Evolutionary conservation across 169 alveolate genomes (phyloP).

Genomic region (Eimeria praecox): DNA sequence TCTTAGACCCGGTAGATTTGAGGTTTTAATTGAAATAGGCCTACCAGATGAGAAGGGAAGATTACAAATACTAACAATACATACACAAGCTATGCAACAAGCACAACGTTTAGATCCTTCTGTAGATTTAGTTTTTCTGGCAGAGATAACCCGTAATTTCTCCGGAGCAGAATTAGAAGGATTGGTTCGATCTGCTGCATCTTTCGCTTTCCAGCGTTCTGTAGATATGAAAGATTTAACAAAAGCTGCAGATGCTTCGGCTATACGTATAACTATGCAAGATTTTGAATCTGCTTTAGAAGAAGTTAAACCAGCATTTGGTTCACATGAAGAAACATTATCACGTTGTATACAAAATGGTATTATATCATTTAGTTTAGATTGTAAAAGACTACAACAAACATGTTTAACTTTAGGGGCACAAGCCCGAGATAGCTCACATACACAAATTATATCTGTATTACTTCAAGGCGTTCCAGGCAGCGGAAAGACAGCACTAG

Average conservation of each 20-base stretch:
- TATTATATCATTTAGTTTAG: slow-evolving; percentile 94
- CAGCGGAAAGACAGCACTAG: slow-evolving; percentile 98
- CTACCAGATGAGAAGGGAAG: slow-evolving; percentile 99
- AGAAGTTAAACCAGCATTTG: slow-evolving; percentile 99
- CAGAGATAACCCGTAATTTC: slow-evolving; percentile 97
- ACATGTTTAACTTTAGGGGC: slow-evolving; percentile 88
- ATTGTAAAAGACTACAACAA: slow-evolving; percentile 91
- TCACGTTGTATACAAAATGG: slow-evolving; percentile 93
- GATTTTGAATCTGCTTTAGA: slow-evolving; percentile 96
- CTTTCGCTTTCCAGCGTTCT: slow-evolving; percentile 96
- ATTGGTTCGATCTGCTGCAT: slow-evolving; percentile 96
- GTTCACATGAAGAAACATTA: slow-evolving; percentile 92
- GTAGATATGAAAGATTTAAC: slow-evolving; percentile 90
- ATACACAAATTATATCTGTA: slow-evolving; percentile 95
- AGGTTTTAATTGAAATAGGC: slow-evolving; percentile 98
- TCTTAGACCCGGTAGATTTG: slow-evolving; percentile 99
- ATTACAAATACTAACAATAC: slow-evolving; percentile 97
- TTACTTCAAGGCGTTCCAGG: slow-evolving; percentile 95
- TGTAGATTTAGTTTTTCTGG: slow-evolving; percentile 95
- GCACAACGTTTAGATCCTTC: slow-evolving; percentile 84
- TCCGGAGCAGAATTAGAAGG: slow-evolving; percentile 99
- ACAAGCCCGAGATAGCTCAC: slow-evolving; percentile 90
- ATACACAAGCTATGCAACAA: slow-evolving; percentile 97
- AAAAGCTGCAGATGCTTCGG: slow-evolving; percentile 87
- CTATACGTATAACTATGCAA: slow-evolving; percentile 86